Base-by-base conservation (phyloP, 768 basidiomycete genomes). In the Antrodiella citrinella region DNA sequence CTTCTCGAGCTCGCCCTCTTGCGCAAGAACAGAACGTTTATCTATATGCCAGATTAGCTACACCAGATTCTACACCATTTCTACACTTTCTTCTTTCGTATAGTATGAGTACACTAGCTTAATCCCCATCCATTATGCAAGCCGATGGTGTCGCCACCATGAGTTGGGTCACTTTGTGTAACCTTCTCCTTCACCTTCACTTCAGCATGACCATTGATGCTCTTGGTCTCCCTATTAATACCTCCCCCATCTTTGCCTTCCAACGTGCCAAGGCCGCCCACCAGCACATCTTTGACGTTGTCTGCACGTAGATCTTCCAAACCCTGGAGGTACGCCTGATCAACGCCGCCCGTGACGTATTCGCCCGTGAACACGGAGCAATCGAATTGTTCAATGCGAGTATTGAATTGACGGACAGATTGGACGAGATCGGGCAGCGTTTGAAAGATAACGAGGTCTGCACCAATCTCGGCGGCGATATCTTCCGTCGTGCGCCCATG, bases 321-420 rank as follows among this genome's bases (percentile, higher is more conserved):
- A 52, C 80, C 71, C 30, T 70, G 65, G 44, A 99, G 72, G 69
- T 99, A 98, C 42, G 62, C 74, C 56, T 90, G 86, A 58, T 89
- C 82, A 21, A 99, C 86, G 13, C 86, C 87, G 15, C 96, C 95
- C 1, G 95, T 99, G 46, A 98, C 80, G 64, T 99, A 99, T 64
- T 96, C 82, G 42, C 96, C 96, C 7, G 90, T 91, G 69, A 98
- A 99, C 20, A 99, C 95, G 12, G 95, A 97, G 68, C 95, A 98
- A 62, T 99, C 96, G 62, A 98, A 96, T 5, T 72, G 67, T 47
- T 70, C 65, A 62, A 99, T 86, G 13, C 67, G 63, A 0, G 84
- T 78, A 64, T 96, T 97, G 67, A 91, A 78, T 59, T 88, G 82
- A 46, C 84, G 75, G 53, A 97, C 94, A 18, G 91, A 91, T 19